Conservation (phyloP, 1,284 basidiomycete species). For the Laetiporus sulphureus region DNA sequence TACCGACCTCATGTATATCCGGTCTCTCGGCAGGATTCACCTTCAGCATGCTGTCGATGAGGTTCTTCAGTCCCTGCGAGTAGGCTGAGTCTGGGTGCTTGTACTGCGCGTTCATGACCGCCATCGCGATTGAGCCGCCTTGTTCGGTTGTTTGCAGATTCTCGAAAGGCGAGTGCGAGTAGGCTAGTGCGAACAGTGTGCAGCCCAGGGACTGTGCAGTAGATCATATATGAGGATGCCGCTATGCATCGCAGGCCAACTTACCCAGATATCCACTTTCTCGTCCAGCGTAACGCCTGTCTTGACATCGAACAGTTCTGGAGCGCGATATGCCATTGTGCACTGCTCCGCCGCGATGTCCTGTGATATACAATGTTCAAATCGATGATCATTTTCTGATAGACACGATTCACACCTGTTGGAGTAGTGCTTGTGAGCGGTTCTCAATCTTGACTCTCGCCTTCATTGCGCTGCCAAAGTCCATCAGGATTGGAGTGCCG, state of each 20-base stretch:
- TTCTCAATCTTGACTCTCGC: conserved; percentile 76
- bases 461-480: conserved; percentile 87
- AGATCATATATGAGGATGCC: not conserved
- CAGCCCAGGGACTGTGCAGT: conserved; percentile 79
- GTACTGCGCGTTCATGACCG: conserved; percentile 86
- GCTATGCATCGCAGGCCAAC: conserved; percentile 17
- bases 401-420: conserved; percentile 49
- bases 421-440: conserved; percentile 79
- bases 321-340: conserved; percentile 94
- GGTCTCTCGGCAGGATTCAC: conserved; percentile 77
- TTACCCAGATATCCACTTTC: conserved; percentile 93
- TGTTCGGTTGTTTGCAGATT: conserved; percentile 81
- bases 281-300: conserved; percentile 84
- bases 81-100: conserved; percentile 80
- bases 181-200: conserved; percentile 86
- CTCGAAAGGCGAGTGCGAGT: conserved; percentile 92
- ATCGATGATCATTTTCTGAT: not conserved
- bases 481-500: conserved; percentile 92
- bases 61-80: conserved; percentile 70
- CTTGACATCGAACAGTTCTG: conserved; percentile 93
- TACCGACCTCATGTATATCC: conserved; percentile 71
- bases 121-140: conserved; percentile 92
- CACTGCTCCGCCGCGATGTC: conserved; percentile 94
- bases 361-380: conserved; percentile 28
- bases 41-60: conserved; percentile 82